Conservation (phyloP, 768 basidiomycete species). For the Tylopilus felleus region DNA sequence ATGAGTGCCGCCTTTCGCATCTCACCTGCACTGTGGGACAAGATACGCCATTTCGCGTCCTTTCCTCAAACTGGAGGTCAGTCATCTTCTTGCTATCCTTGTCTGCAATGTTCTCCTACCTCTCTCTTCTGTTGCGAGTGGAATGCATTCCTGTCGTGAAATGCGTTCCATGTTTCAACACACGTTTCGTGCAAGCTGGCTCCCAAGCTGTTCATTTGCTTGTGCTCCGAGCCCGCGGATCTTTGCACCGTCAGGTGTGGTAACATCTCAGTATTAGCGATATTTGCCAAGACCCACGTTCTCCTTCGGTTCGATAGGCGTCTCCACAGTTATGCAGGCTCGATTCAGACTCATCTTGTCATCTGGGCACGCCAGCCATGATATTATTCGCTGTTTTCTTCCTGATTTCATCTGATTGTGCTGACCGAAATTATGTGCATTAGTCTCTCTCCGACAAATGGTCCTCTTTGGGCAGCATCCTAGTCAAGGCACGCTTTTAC, state of each 20-base stretch:
- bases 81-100: conserved; percentile 20
- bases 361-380: neutral
- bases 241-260: too few relatives aligned
- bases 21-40: conserved; percentile 78
- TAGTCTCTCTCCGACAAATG: conserved; percentile 97
- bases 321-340: too few relatives aligned
- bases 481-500: conserved; percentile 89
- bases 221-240: too few relatives aligned
- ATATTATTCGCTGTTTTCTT: neutral
- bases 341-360: neutral
- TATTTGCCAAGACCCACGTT: neutral
- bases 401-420: neutral
- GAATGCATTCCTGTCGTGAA: neutral
- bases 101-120: neutral
- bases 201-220: too few relatives aligned
- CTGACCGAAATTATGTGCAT: conserved; percentile 5
- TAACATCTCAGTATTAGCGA: neutral
- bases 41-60: conserved; percentile 85
- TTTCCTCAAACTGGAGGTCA: conserved; percentile 90
- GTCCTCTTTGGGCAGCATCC: conserved; percentile 96
- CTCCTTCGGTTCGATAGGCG: neutral
- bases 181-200: too few relatives aligned
- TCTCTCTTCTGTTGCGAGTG: too few relatives aligned
- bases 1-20: conserved; percentile 62
- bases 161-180: too few relatives aligned